A percentile compares a stretch with the other conserved stretches of the same genome.
phyloP scores from a whole-genome alignment of 441 rosid species.

The Mallotus repandus region DNA sequence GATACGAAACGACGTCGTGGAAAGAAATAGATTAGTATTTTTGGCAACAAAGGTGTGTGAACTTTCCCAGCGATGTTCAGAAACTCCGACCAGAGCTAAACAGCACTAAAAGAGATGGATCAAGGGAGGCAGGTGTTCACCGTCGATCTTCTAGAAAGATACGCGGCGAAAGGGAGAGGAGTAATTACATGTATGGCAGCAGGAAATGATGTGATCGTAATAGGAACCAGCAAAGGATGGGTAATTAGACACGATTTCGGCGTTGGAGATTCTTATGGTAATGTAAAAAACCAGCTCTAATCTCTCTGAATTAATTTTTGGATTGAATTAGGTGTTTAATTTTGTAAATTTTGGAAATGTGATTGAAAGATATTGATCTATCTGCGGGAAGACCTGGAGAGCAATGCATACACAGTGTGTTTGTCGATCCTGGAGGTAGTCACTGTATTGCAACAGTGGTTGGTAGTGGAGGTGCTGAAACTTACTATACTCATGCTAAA shows the following conservation, averaged over 20 bases:
- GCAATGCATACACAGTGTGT: conserved; percentile 85
- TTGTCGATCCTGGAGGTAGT: conserved; percentile 98
- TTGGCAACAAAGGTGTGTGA: not conserved
- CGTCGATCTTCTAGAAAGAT: conserved; percentile 89
- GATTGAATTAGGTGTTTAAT: not conserved
- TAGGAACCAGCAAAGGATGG: conserved; percentile 98
- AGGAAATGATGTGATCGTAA: conserved; percentile 89
- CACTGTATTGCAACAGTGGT: conserved; percentile 85
- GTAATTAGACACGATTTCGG: conserved; percentile 91
- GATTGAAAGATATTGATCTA: conserved; percentile 73
- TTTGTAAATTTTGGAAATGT: not conserved
- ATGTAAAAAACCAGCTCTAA: not conserved
- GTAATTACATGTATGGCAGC: conserved; percentile 96
- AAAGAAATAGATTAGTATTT: not conserved
- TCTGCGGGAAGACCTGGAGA: conserved; percentile 86
- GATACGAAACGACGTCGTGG: not conserved
- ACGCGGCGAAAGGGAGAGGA: conserved; percentile 89
- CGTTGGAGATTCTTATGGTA: conserved; percentile 73
- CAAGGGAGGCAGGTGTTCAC: conserved; percentile 78
- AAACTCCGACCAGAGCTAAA: conserved; percentile 1
- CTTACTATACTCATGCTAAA: conserved; percentile 88
- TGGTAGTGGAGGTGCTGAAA: conserved; percentile 87
- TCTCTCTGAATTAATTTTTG: not conserved
- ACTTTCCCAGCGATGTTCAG: not conserved
- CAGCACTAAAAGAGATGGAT: conserved; percentile 45